Conservation (phyloP, 495 filamentous ascomycete genomes). For the Hypomontagnella submonticulosa region DNA sequence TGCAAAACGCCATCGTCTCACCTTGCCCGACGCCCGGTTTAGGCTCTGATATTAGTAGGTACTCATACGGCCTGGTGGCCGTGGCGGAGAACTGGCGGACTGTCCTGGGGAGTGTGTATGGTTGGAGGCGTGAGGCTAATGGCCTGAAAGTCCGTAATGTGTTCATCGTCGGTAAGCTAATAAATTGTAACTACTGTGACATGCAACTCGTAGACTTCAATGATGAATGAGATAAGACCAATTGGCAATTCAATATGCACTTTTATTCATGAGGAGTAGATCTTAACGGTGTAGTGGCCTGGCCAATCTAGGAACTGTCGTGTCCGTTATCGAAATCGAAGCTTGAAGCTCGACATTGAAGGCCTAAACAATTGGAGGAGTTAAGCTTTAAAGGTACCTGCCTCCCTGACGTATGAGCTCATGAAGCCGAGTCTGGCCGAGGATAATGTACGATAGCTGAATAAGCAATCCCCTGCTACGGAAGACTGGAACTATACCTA, state of each 20-base stretch:
- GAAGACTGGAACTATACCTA: constrained; percentile 9
- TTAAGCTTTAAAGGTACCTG: neutral
- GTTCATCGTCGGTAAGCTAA: constrained; percentile 58
- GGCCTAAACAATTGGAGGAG: neutral
- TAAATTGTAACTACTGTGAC: constrained; percentile 24
- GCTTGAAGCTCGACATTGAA: neutral
- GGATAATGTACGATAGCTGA: constrained; percentile 29
- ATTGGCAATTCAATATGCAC: constrained; percentile 3
- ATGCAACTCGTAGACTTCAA: constrained; percentile 1
- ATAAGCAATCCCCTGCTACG: constrained; percentile 25
- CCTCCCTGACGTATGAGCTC: constrained; percentile 24
- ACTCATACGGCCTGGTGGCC: constrained; percentile 72
- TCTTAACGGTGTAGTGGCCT: neutral
- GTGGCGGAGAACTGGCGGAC: constrained; percentile 68
- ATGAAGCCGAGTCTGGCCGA: constrained; percentile 49
- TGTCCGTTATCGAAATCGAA: too few species aligned
- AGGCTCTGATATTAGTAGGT: constrained; percentile 81
- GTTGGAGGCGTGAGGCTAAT: constrained; percentile 66
- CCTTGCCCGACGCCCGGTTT: constrained; percentile 90
- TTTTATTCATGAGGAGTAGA: constrained; percentile 7
- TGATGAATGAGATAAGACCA: constrained; percentile 7
- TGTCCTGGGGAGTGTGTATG: constrained; percentile 60
- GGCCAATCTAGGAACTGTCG: too few species aligned
- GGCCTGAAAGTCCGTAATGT: constrained; percentile 67
- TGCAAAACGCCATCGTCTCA: constrained; percentile 51